Percentiles rank a stretch among this genome's conserved stretches.
These are phyloP conservation scores for Didymella pinodella DNA, from an alignment of 2,329 filamentous ascomycete genomes.

Conservation along the genomic window DNA sequence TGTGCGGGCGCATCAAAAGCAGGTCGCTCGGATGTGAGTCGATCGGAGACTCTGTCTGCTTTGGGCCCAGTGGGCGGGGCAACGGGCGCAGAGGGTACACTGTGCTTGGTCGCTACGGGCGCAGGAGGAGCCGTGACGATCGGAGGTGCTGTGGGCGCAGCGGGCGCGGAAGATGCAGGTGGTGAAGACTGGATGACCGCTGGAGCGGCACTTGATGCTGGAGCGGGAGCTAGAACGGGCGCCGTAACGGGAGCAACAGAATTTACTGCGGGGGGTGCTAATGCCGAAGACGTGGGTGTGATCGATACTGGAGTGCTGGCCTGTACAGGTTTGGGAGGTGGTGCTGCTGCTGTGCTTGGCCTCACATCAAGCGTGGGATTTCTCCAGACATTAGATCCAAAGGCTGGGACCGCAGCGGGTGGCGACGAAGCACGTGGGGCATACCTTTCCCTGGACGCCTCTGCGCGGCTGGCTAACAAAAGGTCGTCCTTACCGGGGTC, in stretches of 20 bases:
- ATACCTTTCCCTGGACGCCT: constrained; percentile 57
- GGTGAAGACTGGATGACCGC: background rate
- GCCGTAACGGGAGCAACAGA: constrained; percentile 29
- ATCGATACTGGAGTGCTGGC: constrained; percentile 28
- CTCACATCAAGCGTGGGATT: constrained; percentile 50
- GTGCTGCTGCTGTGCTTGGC: constrained; percentile 29
- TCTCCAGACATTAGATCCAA: constrained; percentile 58
- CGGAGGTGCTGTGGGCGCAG: constrained; percentile 27
- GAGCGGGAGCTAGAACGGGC: constrained; percentile 34
- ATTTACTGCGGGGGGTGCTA: constrained; percentile 16
- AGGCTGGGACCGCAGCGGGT: constrained; percentile 65
- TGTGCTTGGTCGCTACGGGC: constrained; percentile 32
- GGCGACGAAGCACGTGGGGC: constrained; percentile 60
- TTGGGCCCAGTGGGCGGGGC: constrained; percentile 54
- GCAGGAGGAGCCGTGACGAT: constrained; percentile 35
- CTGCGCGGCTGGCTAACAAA: constrained; percentile 55
- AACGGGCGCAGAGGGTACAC: constrained; percentile 21
- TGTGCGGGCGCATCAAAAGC: constrained; percentile 30
- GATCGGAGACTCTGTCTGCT: constrained; percentile 46
- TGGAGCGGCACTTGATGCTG: constrained; percentile 27
- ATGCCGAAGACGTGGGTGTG: constrained; percentile 31
- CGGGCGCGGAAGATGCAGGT: constrained; percentile 1
- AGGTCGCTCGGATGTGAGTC: constrained; percentile 38
- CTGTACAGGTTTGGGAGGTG: constrained; percentile 40
- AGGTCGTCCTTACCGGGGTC: constrained; percentile 56